phyloP scores from a whole-genome alignment of 805 yeast genomes.

The Diddensiella santjacobensis region DNA sequence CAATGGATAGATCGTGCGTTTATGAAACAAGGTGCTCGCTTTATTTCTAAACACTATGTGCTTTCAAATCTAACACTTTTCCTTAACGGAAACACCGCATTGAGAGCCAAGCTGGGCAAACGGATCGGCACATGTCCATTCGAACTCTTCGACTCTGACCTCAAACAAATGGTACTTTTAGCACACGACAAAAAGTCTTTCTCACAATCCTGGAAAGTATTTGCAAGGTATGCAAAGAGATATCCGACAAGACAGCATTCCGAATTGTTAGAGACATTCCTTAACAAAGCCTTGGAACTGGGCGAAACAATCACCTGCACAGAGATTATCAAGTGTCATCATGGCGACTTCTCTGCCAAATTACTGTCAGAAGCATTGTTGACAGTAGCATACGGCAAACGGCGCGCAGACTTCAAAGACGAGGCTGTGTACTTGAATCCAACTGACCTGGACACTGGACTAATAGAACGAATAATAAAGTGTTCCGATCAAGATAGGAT shows the following conservation, averaged over 20 bases:
- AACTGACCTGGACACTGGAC: conserved; percentile 15
- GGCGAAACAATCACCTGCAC: conserved; percentile 9
- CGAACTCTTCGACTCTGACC: conserved; percentile 4
- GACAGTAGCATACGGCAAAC: conserved; percentile 27
- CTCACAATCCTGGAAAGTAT: conserved; percentile 2
- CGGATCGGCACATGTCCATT: background rate
- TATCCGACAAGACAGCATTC: background rate
- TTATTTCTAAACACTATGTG: conserved; percentile 3
- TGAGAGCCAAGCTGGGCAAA: background rate
- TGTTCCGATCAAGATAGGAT: conserved; percentile 5
- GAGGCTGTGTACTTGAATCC: conserved; percentile 9
- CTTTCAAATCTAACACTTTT: conserved; percentile 5
- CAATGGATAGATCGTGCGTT: conserved; percentile 3
- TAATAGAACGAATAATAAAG: conserved; percentile 13
- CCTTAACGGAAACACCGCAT: background rate
- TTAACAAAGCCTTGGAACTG: conserved; percentile 7
- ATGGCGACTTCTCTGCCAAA: conserved; percentile 5
- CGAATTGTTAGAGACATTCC: conserved; percentile 4
- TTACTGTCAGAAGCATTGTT: conserved; percentile 26
- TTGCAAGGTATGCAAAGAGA: background rate
- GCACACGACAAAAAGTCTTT: conserved; percentile 5
- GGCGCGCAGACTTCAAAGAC: conserved; percentile 3
- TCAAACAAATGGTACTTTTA: background rate
- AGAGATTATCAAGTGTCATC: conserved; percentile 18
- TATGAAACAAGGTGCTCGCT: background rate